Evolutionary conservation across 2,329 filamentous ascomycete species (phyloP).

Genomic region (Cladorrhinum sp.): DNA sequence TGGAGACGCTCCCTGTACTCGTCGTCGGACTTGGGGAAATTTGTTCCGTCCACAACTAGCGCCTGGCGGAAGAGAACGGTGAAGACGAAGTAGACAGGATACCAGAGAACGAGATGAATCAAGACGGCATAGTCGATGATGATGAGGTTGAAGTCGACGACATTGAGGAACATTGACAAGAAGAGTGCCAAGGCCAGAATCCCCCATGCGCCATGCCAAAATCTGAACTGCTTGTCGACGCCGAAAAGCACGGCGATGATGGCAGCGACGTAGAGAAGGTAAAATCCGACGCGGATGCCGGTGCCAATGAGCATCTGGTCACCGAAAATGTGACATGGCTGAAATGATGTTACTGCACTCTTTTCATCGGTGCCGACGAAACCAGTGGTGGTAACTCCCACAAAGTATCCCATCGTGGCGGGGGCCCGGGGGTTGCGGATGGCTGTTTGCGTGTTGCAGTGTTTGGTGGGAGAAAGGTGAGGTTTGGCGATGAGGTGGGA

Average conservation of each 20-base stretch:
- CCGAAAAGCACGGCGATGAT: constrained; percentile 26
- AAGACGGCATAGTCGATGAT: constrained; percentile 29
- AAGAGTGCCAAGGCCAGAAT: constrained; percentile 26
- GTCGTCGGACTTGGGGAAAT: constrained; percentile 15
- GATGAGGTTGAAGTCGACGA: constrained; percentile 24
- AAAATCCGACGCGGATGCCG: constrained; percentile 27
- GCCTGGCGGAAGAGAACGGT: constrained; percentile 27
- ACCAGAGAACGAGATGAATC: constrained; percentile 29
- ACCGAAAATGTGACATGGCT: constrained; percentile 28
- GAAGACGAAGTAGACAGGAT: constrained; percentile 27
- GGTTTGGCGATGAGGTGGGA: not conserved
- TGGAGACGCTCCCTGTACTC: constrained; percentile 24
- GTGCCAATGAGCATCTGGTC: constrained; percentile 29
- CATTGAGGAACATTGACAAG: constrained; percentile 27
- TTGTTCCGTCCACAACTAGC: constrained; percentile 17
- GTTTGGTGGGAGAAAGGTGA: not conserved
- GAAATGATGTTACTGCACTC: constrained; percentile 26
- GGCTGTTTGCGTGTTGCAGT: not conserved
- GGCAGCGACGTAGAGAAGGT: constrained; percentile 26
- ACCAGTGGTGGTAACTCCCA: constrained; percentile 25
- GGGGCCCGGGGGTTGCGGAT: not conserved
- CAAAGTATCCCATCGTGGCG: constrained; percentile 26
- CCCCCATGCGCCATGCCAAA: constrained; percentile 28
- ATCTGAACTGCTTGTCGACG: constrained; percentile 29
- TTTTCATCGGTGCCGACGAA: constrained; percentile 27